These are phyloP conservation scores for Teunomyces funiuensis DNA, from an alignment of 805 yeast species.

Conservation along the genomic window DNA sequence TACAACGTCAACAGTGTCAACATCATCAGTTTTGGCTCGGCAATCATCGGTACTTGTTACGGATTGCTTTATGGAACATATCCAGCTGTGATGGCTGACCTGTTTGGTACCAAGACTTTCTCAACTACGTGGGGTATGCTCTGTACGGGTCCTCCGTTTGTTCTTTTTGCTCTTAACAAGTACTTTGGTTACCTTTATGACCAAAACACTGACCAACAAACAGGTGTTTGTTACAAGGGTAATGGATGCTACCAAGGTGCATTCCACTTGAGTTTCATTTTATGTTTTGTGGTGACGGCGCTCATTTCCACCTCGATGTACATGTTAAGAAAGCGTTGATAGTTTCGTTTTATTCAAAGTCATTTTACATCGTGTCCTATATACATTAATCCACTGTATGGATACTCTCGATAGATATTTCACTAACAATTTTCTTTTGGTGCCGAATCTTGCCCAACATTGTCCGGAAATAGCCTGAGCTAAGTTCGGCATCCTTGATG, in stretches of 20 bases:
- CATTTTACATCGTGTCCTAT: background rate
- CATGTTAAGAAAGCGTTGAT: slow-evolving; percentile 18
- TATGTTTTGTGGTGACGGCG: slow-evolving; percentile 27
- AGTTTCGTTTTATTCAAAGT: background rate
- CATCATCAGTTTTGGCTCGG: slow-evolving; percentile 49
- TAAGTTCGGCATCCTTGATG: slow-evolving; percentile 55
- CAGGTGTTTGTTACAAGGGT: slow-evolving; percentile 39
- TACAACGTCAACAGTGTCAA: slow-evolving; percentile 25
- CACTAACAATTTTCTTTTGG: slow-evolving; percentile 42
- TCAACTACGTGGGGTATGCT: slow-evolving; percentile 76
- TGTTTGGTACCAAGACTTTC: slow-evolving; percentile 64
- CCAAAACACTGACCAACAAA: slow-evolving; percentile 37
- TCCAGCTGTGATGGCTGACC: slow-evolving; percentile 75
- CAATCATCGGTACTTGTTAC: slow-evolving; percentile 61
- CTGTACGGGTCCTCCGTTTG: slow-evolving; percentile 66
- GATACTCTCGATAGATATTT: slow-evolving; percentile 45
- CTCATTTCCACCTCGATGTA: slow-evolving; percentile 26
- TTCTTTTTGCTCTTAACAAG: slow-evolving; percentile 53
- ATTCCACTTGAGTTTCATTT: slow-evolving; percentile 28
- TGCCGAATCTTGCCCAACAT: slow-evolving; percentile 45
- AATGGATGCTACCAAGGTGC: slow-evolving; percentile 39
- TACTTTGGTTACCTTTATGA: slow-evolving; percentile 58
- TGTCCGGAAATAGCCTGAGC: slow-evolving; percentile 54
- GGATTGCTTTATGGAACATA: slow-evolving; percentile 73
- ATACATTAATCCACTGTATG: slow-evolving; percentile 36